Base-by-base conservation (phyloP, 2,329 filamentous ascomycete species). In the Aspergillus transmontanensis region DNA sequence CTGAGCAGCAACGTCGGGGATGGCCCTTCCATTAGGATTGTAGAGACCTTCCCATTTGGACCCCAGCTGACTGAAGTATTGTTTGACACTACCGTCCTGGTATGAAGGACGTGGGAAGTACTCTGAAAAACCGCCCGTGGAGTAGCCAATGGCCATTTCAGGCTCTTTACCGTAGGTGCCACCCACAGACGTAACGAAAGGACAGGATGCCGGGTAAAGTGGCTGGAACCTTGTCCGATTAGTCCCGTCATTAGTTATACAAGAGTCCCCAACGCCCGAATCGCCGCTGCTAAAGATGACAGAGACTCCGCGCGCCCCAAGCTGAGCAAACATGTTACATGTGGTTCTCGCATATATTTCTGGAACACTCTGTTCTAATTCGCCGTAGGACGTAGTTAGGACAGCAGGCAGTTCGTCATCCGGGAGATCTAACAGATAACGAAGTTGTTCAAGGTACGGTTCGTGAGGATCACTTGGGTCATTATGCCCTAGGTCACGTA, bases 371-470 rank as follows among this genome's bases (percentile, higher is more conserved):
- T 83, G 87, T 74, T 92, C 90, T 54, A 88, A 83, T 68, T 90
- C 88, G 30, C 88, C 89, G 71, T 92, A 92, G 0, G 89, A 91
- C n/a, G 88, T 89, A 46, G 84, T 85, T 48, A 92, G 81, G 21
- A 90, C 85, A 4, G 85, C 83, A 0, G 90, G 89, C 0, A 92
- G 79, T 21, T 85, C 73, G 3, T 80, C 73, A 63, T 86, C 82
- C 1, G 81, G 75, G 23, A 89, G 81, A 23, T 78, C 73, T 3
- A 90, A 78, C 11, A 92, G 80, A 72, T 88, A 85, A 61, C 84
- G 82, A 6, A 89, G 82, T 74, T 89, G 88, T 19, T 84, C 84
- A 3, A 92, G 80, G 73, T 88, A 92, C 0, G 89, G 88, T 77
- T 92, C 89, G 68, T 90, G 89, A 11, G 87, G 83, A 66, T 78